These are phyloP conservation scores for Colletotrichum zoysiae DNA, from an alignment of 2,329 filamentous ascomycete species.

Conservation along the genomic window DNA sequence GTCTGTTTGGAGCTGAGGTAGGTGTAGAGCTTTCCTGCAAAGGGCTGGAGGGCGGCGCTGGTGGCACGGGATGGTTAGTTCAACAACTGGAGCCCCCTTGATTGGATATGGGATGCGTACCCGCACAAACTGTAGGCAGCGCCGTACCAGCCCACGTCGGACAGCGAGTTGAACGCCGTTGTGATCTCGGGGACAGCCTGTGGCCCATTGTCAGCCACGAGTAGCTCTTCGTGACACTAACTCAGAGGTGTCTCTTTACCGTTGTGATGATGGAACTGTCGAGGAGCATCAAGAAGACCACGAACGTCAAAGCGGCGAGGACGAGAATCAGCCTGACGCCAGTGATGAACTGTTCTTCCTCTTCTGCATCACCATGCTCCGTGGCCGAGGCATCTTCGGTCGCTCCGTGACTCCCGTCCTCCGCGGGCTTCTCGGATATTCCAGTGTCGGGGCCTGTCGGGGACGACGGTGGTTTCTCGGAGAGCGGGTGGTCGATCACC, in stretches of 20 bases:
- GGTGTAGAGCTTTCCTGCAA: conserved; percentile 65
- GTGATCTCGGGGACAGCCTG: conserved; percentile 64
- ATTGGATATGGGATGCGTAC: conserved; percentile 44
- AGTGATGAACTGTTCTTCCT: conserved; percentile 45
- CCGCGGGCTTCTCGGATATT: neutral
- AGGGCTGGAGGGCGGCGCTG: conserved; percentile 63
- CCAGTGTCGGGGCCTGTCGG: neutral
- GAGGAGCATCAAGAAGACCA: conserved; percentile 62
- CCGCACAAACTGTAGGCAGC: conserved; percentile 62
- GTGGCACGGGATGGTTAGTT: neutral
- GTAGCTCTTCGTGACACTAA: neutral
- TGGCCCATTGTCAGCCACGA: conserved; percentile 18
- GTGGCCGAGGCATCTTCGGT: neutral
- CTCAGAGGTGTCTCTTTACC: conserved; percentile 47
- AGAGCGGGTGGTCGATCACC: neutral
- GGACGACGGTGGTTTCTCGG: neutral
- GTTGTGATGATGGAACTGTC: conserved; percentile 68
- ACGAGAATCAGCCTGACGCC: conserved; percentile 52
- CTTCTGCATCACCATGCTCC: neutral
- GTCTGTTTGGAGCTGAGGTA: conserved; percentile 51
- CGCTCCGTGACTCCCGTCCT: neutral
- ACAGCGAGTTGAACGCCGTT: conserved; percentile 61
- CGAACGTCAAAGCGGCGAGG: conserved; percentile 55
- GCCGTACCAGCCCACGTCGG: conserved; percentile 69
- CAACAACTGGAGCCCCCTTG: too few relatives aligned